Evolutionary conservation across 2,329 filamentous ascomycete species (phyloP), one percentile per base, ranked within the genome.

Genomic region (Taxawa tesnikishii): DNA sequence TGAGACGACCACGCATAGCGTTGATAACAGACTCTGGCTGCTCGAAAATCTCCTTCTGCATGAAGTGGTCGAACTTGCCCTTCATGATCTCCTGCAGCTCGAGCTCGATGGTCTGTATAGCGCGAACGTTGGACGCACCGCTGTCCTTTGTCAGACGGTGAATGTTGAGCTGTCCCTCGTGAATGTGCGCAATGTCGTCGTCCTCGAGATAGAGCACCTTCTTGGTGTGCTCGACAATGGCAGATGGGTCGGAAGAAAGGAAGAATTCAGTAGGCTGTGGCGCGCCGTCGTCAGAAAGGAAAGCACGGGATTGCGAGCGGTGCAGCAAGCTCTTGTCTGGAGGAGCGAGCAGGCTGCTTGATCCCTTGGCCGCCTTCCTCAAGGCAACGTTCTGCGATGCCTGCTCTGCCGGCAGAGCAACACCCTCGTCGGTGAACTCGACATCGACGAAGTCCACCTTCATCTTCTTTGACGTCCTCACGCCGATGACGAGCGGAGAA

Each of bases 61-160:
- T 98, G 72, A 94, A 98, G 68, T 98, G 90, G 61, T 98, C 90
- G 63, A 96, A 98, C 59, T 90, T 92, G 62, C 90, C 90, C 79
- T 98, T 98, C 90, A 98, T 98, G 64, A 98, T 98, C 70, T 98
- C 87, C 69, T 98, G 90, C 43, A 98, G 79, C 70, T 98, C 85
- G 31, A 98, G 82, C 70, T 98, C 90, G 35, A 98, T 75, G 34
- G 90, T 98, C 73, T 98, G 90, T 59, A 98, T 98, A 50, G 83
- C 84, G 58, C 90, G 87, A 48, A 96, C 85, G 56, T 96, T 94
- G 63, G 84, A 93, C 55, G 82, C 87, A 43, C 87, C 87, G 56
- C 96, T 88, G 48, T 87, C 81, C 76, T 96, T 96, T 64, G 83
- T 87, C 48, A 96, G 72, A 55, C 90, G 84, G 72, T 98, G 90